Conservation (phyloP, 768 basidiomycete species). For the Mycena vitilis region DNA sequence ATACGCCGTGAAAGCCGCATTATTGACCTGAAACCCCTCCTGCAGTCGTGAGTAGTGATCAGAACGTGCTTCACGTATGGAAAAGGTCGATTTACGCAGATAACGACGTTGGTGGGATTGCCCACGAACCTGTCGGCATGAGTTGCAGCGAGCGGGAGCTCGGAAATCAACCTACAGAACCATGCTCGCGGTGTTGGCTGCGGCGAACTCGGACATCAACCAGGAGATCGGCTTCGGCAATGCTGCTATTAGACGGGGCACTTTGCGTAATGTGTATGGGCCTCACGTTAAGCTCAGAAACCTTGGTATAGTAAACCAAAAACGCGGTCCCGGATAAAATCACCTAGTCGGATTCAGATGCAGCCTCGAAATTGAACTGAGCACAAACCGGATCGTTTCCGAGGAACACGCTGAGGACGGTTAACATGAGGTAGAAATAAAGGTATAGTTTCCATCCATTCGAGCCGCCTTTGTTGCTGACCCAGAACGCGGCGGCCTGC, state of each 20-base stretch:
- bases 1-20: conserved; percentile 84
- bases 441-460: conserved; percentile 80
- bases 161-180: conserved; percentile 46
- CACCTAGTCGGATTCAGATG: background rate
- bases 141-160: background rate
- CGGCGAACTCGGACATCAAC: conserved; percentile 82
- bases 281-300: conserved; percentile 51
- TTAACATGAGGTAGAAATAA: conserved; percentile 88
- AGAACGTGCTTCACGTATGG: too few species aligned
- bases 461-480: conserved; percentile 81
- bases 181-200: conserved; percentile 84
- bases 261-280: background rate
- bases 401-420: conserved; percentile 79
- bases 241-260: conserved; percentile 10
- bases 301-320: conserved; percentile 86
- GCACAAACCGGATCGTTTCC: conserved; percentile 81
- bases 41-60: too few species aligned
- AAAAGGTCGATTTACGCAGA: conserved; percentile 54
- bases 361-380: background rate
- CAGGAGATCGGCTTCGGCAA: conserved; percentile 66
- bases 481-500: conserved; percentile 89
- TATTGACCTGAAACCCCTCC: conserved; percentile 84
- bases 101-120: conserved; percentile 95
- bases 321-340: conserved; percentile 93
- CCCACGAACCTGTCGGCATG: conserved; percentile 66